Evolutionary conservation across 495 filamentous ascomycete species (phyloP), one percentile per base, ranked within the genome.

Genomic region (Echria macrotheca): DNA sequence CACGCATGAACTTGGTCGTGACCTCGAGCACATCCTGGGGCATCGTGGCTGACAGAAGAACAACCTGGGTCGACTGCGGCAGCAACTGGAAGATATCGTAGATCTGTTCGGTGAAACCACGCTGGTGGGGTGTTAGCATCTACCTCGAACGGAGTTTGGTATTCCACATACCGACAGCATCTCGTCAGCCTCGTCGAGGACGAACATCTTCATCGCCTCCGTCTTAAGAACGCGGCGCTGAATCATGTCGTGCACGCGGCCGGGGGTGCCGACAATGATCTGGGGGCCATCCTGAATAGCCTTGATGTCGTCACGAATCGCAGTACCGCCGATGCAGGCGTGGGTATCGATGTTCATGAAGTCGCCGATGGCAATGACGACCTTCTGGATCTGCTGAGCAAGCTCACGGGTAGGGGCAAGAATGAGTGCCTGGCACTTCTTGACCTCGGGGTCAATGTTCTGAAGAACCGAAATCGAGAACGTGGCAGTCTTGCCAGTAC

Each of bases 321-420:
- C 96, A 52, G 93, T 99, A 24, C 93, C 93, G 54, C 93, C 93
- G 69, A 99, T 99, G 67, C 94, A 97, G 56, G 93, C 90, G 59
- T 99, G 93, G 70, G 94, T 97, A 69, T 99, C 88, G 2, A 97
- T 86, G 63, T 97, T 99, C 94, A 97, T 97, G 76, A 94, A 99
- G 65, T 99, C 93, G 42, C 93, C 93, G 23, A 99, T 83, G 12
- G 91, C 93, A 78, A 97, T 88, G 56, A 99, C 83, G 44, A 99
- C 93, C 38, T 89, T 94, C 65, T 97, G 93, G 57, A 99, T 99
- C 68, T 99, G 93, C 45, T 89, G 93, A 28, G 93, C 93, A 47
- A 99, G 80, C 83, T 99, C 93, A 54, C 93, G 89, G 42, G 93
- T 99, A 8, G 93, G 93, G 15, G 93, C 91, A n/a, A 99, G 84